Evolutionary conservation across 495 filamentous ascomycete species (phyloP), one percentile per base, ranked within the genome.

Genomic region (Penicillium odoratum): DNA sequence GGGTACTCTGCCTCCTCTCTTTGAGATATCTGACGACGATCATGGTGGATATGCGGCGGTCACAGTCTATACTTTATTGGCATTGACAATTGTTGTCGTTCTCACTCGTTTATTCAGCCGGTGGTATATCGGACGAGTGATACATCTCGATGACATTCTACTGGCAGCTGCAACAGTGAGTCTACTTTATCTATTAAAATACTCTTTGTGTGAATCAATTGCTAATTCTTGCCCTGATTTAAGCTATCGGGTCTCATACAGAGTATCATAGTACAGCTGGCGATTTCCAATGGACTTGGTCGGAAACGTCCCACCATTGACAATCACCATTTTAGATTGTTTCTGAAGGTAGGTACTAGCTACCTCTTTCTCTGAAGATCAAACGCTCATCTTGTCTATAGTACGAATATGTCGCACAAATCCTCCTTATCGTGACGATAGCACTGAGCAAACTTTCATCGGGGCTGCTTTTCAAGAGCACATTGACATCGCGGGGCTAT

Each of bases 391-490:
- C 33, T 33, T 26, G 26, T 13, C 7, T 33, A 18, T 33, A 70
- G 68, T 68, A 70, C 47, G 59, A 64, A 57, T 69, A 70, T 57
- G 63, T 52, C 1, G 63, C 68, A n/a, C 68, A 70, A 26, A 64
- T 70, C n/a, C 51, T 70, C 3, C 56, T 68, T 33, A 51, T 70
- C 10, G 45, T 53, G 9, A 59, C 65, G 3, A 63, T 69, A 28
- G 56, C 68, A 5, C 46, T 64, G 6, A 62, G 60, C 38, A 69
- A 70, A 48, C 48, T 69, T 16, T 70, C 68, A 2, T 53, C 64
- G 3, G 60, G 53, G 7, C 51, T 66, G 1, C 63, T 70, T 9
- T 63, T 70, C 31, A 59, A 66, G 33, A 70, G 53, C 30, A 36
- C 68, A 36, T 62, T 69, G 58, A 58, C 61, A 21, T 62, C 61